These are phyloP conservation scores for Didymella exigua DNA, from an alignment of 2,329 filamentous ascomycete genomes.

Conservation along the genomic window DNA sequence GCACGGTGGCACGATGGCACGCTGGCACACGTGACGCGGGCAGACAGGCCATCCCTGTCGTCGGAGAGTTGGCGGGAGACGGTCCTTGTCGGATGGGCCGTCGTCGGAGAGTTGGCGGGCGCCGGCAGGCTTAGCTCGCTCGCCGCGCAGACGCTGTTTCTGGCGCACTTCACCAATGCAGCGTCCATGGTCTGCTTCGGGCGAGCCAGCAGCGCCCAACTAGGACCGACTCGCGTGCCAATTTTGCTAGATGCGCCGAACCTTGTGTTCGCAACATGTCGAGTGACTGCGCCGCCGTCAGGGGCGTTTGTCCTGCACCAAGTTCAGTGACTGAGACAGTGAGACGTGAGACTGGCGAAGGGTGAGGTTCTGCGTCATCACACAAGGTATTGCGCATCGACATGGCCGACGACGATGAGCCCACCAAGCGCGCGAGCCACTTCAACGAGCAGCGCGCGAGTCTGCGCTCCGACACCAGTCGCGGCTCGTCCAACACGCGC, in stretches of 20 bases:
- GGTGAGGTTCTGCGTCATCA: constrained; percentile 7
- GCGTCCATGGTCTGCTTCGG: not conserved
- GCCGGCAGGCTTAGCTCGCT: not conserved
- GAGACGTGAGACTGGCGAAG: not conserved
- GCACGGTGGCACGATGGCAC: too few relatives aligned
- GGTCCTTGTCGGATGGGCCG: not conserved
- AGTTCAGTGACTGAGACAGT: not conserved
- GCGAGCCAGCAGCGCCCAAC: not conserved
- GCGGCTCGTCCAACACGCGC: constrained; percentile 21
- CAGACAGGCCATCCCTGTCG: not conserved
- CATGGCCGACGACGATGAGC: constrained; percentile 26
- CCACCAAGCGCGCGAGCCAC: constrained; percentile 35
- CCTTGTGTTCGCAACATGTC: not conserved
- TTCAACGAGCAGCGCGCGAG: constrained; percentile 45
- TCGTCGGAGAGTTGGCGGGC: not conserved
- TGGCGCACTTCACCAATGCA: constrained; percentile 1
- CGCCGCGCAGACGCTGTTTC: not conserved
- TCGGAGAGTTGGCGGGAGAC: not conserved
- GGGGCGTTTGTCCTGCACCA: not conserved
- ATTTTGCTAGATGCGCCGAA: not conserved
- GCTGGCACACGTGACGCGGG: not conserved
- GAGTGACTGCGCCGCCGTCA: too few relatives aligned
- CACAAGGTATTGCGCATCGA: not conserved
- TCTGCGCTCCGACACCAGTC: constrained; percentile 28
- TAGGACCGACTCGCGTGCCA: constrained; percentile 2